These are phyloP conservation scores for Aspergillus japonicus DNA, from an alignment of 2,329 filamentous ascomycete genomes.

Conservation along the genomic window DNA sequence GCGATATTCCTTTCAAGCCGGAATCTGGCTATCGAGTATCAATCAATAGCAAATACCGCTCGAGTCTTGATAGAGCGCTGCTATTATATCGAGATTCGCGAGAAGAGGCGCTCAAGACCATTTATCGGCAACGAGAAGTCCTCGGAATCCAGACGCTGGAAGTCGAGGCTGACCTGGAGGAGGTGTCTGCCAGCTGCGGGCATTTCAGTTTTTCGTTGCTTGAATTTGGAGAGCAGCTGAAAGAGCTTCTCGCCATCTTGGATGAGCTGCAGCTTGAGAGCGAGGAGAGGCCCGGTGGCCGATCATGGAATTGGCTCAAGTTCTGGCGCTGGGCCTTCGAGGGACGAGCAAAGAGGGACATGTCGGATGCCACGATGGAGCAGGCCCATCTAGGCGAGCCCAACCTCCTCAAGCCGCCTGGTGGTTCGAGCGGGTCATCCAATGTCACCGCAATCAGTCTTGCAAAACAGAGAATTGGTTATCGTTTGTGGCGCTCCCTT, in stretches of 20 bases:
- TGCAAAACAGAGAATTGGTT: constrained; percentile 37
- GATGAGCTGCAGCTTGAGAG: constrained; percentile 75
- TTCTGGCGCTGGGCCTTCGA: constrained; percentile 61
- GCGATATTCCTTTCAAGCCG: constrained; percentile 77
- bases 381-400: not conserved
- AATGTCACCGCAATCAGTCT: constrained; percentile 6
- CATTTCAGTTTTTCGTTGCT: constrained; percentile 92
- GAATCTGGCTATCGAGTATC: constrained; percentile 66
- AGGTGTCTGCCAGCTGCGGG: constrained; percentile 95
- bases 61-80: constrained; percentile 77
- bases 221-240: constrained; percentile 87
- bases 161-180: constrained; percentile 89
- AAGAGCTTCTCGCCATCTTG: constrained; percentile 75
- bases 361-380: not conserved
- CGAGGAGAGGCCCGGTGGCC: constrained; percentile 60
- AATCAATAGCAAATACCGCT: constrained; percentile 75
- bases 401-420: not conserved
- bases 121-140: constrained; percentile 79
- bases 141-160: constrained; percentile 67
- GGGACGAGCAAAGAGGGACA: constrained; percentile 23
- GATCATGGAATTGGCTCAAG: constrained; percentile 80
- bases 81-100: constrained; percentile 74
- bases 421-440: not conserved
- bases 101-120: constrained; percentile 69
- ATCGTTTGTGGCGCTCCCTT: constrained; percentile 56